Percentiles rank a stretch among this genome's conserved stretches.
Evolutionary conservation across 2,329 filamentous ascomycete genomes (phyloP).

Genomic region (Trichoderma sp.): DNA sequence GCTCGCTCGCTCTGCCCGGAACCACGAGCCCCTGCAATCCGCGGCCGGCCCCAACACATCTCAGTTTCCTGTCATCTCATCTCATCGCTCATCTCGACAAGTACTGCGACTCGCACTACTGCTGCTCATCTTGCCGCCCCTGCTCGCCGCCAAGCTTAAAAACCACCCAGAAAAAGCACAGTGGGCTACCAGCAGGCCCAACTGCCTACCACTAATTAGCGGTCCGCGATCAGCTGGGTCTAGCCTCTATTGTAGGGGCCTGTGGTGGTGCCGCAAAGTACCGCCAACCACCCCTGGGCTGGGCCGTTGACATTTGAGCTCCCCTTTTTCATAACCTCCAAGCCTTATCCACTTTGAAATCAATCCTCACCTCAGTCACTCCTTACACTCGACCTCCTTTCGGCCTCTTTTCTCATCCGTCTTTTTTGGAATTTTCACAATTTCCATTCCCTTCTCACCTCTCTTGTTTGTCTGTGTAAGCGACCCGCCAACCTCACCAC

Average conservation of each 20-base stretch:
- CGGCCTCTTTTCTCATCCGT: conserved; percentile 23
- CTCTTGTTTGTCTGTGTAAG: conserved; percentile 21
- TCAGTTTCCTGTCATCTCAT: conserved; percentile 1
- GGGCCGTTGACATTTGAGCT: conserved; percentile 30
- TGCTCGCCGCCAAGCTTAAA: conserved; percentile 17
- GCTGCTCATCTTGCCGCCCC: conserved; percentile 1
- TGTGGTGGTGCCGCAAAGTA: conserved; percentile 7
- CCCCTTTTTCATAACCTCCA: conserved; percentile 44
- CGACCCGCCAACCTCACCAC: background rate
- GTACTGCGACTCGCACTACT: background rate
- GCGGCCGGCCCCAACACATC: background rate
- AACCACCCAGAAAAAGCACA: background rate
- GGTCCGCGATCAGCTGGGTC: conserved; percentile 39
- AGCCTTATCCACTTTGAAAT: conserved; percentile 41
- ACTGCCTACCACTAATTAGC: conserved; percentile 22
- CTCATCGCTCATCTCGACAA: background rate
- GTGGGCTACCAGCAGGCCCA: conserved; percentile 17
- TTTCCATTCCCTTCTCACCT: conserved; percentile 14
- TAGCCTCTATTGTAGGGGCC: conserved; percentile 31
- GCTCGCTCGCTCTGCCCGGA: background rate
- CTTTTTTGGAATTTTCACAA: conserved; percentile 21
- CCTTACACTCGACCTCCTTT: conserved; percentile 30
- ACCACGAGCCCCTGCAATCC: background rate
- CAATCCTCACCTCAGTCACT: conserved; percentile 46
- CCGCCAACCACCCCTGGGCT: conserved; percentile 24